Percentiles rank a stretch among this genome's conserved stretches.
Conservation (phyloP, 768 basidiomycete species). For the Boletus sp. region DNA sequence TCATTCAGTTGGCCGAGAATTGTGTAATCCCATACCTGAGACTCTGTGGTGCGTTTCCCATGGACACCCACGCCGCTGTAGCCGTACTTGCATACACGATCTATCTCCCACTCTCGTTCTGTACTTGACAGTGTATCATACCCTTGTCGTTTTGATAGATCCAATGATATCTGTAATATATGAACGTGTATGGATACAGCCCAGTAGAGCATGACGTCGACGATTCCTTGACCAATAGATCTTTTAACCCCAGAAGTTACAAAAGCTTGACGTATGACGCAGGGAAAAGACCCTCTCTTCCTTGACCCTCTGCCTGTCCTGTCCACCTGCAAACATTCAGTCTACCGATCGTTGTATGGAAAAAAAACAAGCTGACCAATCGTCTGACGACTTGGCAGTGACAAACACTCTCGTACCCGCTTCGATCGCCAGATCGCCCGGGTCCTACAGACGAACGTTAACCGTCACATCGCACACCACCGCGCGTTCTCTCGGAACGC, state of each 20-base stretch:
- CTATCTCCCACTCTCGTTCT: conserved; percentile 34
- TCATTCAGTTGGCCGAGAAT: not conserved
- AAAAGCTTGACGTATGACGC: conserved; percentile 67
- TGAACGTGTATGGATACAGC: conserved; percentile 4
- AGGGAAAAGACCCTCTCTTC: conserved; percentile 59
- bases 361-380: conserved; percentile 53
- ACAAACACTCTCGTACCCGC: conserved; percentile 61
- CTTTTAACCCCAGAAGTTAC: conserved; percentile 26
- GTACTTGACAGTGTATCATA: conserved; percentile 29
- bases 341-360: not conserved
- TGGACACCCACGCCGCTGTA: conserved; percentile 28
- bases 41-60: conserved; percentile 19
- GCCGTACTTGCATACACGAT: conserved; percentile 15
- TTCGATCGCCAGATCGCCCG: conserved; percentile 61
- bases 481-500: not conserved
- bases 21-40: conserved; percentile 5
- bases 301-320: conserved; percentile 58
- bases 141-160: conserved; percentile 25
- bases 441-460: conserved; percentile 45
- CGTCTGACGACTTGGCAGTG: conserved; percentile 65
- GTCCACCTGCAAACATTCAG: conserved; percentile 54
- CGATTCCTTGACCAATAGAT: not conserved
- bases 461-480: not conserved
- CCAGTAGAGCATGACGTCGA: not conserved
- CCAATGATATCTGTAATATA: conserved; percentile 12